Evolutionary conservation across 306 rosid genomes (phyloP), one percentile per base, ranked within the genome.

Genomic region (Vigna angularis): DNA sequence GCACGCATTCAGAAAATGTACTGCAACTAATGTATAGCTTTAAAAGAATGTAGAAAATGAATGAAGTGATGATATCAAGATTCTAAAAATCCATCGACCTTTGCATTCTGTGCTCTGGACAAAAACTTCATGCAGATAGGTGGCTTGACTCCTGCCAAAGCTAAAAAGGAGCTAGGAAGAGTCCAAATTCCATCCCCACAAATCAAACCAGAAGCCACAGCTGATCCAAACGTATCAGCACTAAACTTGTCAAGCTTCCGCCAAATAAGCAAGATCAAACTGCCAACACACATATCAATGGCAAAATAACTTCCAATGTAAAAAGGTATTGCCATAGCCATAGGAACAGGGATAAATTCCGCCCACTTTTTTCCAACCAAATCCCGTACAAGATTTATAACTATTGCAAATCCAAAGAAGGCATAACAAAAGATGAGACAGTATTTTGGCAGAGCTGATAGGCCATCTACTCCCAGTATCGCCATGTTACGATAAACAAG

Each of bases 131-230:
- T 87, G 80, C 90, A 87, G 36, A 87, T 75, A 42, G 90, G 90
- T 47, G 90, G 90, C 3, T 75, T 12, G 2, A 84, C 81, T 53
- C 88, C 88, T 9, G 78, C 81, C 47, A 87, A 61, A 17, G 90
- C 88, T 47, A 87, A 71, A 51, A 87, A 75, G 9, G 90, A 84
- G 65, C 83, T 81, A 8, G 90, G 90, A 50, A 87, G 86, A 66
- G 88, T n/a, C 90, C 90, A 87, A 3, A 87, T 84, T 18, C 90
- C 90, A 12, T 87, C 90, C 2, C 90, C 90, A 81, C 90, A 87
- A 14, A 87, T 87, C 86, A 87, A 79, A 58, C 90, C 90, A 30
- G 88, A 84, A 45, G 90, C 90, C 44, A 87, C 88, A 4, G 90
- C 86, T 13, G 88, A 40, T 66, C 65, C 84, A 66, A 81, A 84